Evolutionary conservation across 139 green algal species (phyloP).

Genomic region (Micractinium conductrix): DNA sequence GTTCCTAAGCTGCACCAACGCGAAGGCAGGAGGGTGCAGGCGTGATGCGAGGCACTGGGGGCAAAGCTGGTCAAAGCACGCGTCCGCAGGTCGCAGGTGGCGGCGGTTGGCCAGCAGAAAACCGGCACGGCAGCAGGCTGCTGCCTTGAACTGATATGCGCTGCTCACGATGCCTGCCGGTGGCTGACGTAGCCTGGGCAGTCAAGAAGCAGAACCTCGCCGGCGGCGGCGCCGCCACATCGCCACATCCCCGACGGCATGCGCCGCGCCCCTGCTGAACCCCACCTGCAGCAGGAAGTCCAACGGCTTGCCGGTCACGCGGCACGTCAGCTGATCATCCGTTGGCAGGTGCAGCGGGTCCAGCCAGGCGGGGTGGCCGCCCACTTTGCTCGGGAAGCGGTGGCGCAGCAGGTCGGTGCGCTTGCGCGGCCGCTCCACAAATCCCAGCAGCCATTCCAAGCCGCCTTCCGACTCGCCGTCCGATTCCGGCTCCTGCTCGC

Average conservation of each 20-base stretch:
- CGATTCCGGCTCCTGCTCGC: not conserved
- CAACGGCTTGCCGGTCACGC: slow-evolving; percentile 48
- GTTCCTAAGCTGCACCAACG: no score
- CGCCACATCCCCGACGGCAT: not conserved
- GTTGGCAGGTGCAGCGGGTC: slow-evolving; percentile 76
- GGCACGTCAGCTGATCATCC: slow-evolving; percentile 62
- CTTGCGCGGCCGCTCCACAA: slow-evolving; percentile 47
- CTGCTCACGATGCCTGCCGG: not conserved
- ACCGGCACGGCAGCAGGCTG: not conserved
- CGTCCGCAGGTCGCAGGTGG: no score
- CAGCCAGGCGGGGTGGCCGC: slow-evolving; percentile 82
- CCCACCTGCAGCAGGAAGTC: slow-evolving; percentile 75
- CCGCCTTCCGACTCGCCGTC: slow-evolving; percentile 16
- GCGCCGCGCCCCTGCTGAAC: not conserved
- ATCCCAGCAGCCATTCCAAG: slow-evolving; percentile 64
- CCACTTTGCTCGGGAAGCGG: slow-evolving; percentile 83
- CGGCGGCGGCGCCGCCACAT: not conserved
- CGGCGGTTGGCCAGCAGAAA: not conserved
- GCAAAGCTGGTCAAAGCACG: no score
- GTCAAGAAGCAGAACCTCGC: no score
- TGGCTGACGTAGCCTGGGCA: no score
- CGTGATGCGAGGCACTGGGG: no score
- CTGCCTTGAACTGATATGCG: not conserved
- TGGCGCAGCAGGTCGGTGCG: slow-evolving; percentile 68
- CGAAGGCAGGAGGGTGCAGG: no score